These are phyloP conservation scores for Floccularia luteovirens DNA, from an alignment of 768 basidiomycete genomes.

Conservation along the genomic window DNA sequence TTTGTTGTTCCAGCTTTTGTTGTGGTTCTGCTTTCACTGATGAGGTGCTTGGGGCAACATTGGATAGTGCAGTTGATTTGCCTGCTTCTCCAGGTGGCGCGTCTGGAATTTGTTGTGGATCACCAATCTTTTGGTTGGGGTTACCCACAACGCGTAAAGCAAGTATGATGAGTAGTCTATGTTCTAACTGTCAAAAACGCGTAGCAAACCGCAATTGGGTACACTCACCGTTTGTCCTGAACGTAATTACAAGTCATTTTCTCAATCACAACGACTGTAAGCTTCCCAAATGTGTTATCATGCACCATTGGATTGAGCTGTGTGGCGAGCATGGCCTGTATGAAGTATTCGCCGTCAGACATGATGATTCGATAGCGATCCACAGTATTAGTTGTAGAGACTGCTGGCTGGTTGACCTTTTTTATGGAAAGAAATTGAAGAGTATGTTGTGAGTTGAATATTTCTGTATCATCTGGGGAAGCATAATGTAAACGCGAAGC, in stretches of 20 bases:
- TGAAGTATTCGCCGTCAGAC: conserved; percentile 81
- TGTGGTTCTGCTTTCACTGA: conserved; percentile 7
- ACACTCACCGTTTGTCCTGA: conserved; percentile 67
- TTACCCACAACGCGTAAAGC: conserved; percentile 48
- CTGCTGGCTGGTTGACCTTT: conserved; percentile 44
- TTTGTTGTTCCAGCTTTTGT: conserved; percentile 10
- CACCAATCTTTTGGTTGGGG: conserved; percentile 67
- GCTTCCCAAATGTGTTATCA: conserved; percentile 51
- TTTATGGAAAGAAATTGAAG: conserved; percentile 84
- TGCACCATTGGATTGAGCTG: conserved; percentile 76
- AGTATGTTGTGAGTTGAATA: conserved; percentile 39
- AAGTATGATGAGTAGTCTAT: conserved; percentile 79
- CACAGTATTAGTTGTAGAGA: conserved; percentile 17
- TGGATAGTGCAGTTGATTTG: conserved; percentile 15
- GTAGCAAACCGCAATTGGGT: conserved; percentile 2
- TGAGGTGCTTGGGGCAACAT: conserved; percentile 16
- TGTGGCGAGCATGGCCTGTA: conserved; percentile 94
- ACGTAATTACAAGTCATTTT: conserved; percentile 79
- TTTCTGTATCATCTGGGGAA: conserved; percentile 29
- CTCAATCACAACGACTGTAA: conserved; percentile 63
- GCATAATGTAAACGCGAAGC: conserved; percentile 41
- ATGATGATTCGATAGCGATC: conserved; percentile 79
- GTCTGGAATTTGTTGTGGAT: conserved; percentile 29
- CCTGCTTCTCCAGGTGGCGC: conserved; percentile 12
- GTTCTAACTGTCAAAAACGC: conserved; percentile 1